phyloP scores from a whole-genome alignment of 2,329 filamentous ascomycete species.

The Simplicillium aogashimaense region DNA sequence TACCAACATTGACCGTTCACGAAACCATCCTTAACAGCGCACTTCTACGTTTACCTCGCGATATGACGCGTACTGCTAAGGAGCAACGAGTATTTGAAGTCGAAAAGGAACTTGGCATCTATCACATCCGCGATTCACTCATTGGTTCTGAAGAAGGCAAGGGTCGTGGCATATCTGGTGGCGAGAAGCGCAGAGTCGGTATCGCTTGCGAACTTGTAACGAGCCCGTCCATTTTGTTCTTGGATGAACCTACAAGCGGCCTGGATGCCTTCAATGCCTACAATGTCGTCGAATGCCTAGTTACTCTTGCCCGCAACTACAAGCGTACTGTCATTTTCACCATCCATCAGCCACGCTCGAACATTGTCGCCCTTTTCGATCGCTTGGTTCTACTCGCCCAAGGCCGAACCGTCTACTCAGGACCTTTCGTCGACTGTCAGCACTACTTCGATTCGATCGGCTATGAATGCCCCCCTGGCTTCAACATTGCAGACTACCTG shows the following conservation, averaged over 20 bases:
- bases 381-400: constrained; percentile 83
- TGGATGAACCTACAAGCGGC: constrained; percentile 94
- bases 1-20: constrained; percentile 91
- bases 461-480: constrained; percentile 87
- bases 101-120: constrained; percentile 90
- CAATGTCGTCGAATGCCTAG: constrained; percentile 93
- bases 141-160: constrained; percentile 95
- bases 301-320: constrained; percentile 90
- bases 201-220: constrained; percentile 98
- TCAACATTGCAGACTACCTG: constrained; percentile 97
- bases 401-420: constrained; percentile 86
- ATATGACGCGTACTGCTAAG: constrained; percentile 83
- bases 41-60: constrained; percentile 77
- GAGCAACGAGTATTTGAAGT: constrained; percentile 87
- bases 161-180: constrained; percentile 90
- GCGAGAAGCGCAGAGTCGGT: constrained; percentile 90
- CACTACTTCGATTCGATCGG: constrained; percentile 86
- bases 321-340: constrained; percentile 97
- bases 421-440: constrained; percentile 80
- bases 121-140: constrained; percentile 85
- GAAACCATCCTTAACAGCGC: constrained; percentile 96
- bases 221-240: constrained; percentile 90
- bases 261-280: constrained; percentile 96
- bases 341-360: constrained; percentile 94
- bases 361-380: constrained; percentile 96